These are phyloP conservation scores for Salix exigua DNA, from an alignment of 345 rosid species.

Conservation along the genomic window DNA sequence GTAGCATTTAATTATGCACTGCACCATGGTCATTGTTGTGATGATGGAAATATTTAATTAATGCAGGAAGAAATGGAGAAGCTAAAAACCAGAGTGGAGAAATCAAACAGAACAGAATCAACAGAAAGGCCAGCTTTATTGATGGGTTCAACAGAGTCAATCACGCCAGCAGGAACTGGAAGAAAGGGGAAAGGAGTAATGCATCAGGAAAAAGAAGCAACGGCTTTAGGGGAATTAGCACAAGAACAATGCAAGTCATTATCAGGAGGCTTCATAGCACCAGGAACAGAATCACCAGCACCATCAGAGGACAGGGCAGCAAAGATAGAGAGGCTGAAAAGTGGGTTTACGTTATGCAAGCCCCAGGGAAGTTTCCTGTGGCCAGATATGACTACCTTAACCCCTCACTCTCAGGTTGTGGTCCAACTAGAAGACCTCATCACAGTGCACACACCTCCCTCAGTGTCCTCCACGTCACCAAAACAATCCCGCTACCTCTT, in stretches of 20 bases:
- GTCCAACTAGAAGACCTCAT: slow-evolving; percentile 30
- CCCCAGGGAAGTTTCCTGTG: slow-evolving; percentile 73
- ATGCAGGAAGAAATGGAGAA: slow-evolving; percentile 54
- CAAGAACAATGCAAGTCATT: slow-evolving; percentile 5
- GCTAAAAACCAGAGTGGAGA: slow-evolving; percentile 33
- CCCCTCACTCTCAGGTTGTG: slow-evolving; percentile 30
- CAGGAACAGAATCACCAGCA: slow-evolving; percentile 11
- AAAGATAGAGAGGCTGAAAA: slow-evolving; percentile 55
- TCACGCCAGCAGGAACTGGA: slow-evolving; percentile 11
- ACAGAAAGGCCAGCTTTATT: slow-evolving; percentile 3
- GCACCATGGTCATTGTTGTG: not conserved
- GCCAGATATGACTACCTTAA: slow-evolving; percentile 46
- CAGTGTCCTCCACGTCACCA: slow-evolving; percentile 41
- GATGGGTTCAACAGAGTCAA: slow-evolving; percentile 19
- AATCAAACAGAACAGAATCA: slow-evolving; percentile 25
- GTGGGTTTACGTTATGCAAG: slow-evolving; percentile 79
- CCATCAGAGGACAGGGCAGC: slow-evolving; percentile 42
- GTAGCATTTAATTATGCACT: not conserved
- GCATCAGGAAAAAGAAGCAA: slow-evolving; percentile 9
- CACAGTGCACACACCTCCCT: slow-evolving; percentile 37
- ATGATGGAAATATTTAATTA: slow-evolving; percentile 1
- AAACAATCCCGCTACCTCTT: slow-evolving; percentile 4
- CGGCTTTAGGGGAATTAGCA: not conserved
- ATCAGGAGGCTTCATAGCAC: slow-evolving; percentile 11
- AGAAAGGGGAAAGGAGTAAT: slow-evolving; percentile 14